A percentile compares a stretch with the other conserved stretches of the same genome.
Evolutionary conservation across 805 yeast genomes (phyloP).

Genomic region (Wickerhamomyces alni): DNA sequence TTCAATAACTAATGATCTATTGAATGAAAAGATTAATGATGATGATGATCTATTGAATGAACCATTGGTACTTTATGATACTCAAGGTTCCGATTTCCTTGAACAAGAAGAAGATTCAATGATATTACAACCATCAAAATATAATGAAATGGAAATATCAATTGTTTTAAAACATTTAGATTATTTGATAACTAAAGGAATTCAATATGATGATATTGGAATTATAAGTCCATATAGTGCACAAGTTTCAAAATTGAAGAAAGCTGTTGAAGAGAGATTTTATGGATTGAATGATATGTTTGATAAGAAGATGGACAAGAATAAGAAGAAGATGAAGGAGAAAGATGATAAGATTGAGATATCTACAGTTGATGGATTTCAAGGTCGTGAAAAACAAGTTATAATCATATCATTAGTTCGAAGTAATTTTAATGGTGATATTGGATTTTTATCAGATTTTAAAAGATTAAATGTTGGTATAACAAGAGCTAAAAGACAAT

Average conservation of each 20-base stretch:
- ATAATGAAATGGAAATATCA: conserved; percentile 69
- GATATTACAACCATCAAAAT: conserved; percentile 47
- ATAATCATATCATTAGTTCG: conserved; percentile 78
- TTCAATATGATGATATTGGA: conserved; percentile 58
- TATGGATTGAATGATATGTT: conserved; percentile 6
- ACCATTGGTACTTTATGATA: conserved; percentile 80
- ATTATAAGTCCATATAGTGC: conserved; percentile 88
- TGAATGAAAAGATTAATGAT: conserved; percentile 28
- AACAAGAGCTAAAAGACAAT: conserved; percentile 81
- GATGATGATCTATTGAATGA: conserved; percentile 48
- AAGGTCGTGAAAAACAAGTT: conserved; percentile 90
- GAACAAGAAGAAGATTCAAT: conserved; percentile 44
- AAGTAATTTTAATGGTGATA: conserved; percentile 61
- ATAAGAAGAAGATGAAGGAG: neutral
- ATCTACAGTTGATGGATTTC: conserved; percentile 93
- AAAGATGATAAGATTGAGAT: conserved; percentile 46
- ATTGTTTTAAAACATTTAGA: conserved; percentile 54
- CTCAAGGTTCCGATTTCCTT: conserved; percentile 81
- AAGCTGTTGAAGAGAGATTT: conserved; percentile 1
- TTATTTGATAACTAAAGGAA: conserved; percentile 45
- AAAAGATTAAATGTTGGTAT: conserved; percentile 89
- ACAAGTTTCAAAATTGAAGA: conserved; percentile 57
- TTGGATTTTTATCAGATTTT: conserved; percentile 78
- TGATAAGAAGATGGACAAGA: conserved; percentile 24
- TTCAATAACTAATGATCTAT: conserved; percentile 42